These are phyloP conservation scores for Claviceps capensis DNA, from an alignment of 2,329 filamentous ascomycete genomes.

Conservation along the genomic window DNA sequence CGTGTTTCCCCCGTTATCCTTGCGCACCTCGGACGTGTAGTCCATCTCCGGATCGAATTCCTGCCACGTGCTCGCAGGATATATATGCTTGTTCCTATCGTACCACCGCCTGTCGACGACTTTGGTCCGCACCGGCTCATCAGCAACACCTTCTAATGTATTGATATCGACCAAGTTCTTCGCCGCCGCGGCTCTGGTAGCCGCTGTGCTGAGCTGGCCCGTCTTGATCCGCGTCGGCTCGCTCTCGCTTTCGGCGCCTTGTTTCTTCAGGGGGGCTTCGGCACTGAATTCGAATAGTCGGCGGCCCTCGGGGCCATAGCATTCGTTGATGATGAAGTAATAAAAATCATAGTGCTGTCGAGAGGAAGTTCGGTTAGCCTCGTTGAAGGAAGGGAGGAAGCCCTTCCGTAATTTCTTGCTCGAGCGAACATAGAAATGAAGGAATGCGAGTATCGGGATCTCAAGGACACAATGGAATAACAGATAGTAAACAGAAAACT, in stretches of 20 bases:
- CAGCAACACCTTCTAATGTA: slow-evolving; percentile 57
- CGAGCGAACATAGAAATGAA: too few species aligned
- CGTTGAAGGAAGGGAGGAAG: background rate
- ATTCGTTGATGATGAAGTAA: slow-evolving; percentile 88
- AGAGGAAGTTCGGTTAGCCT: background rate
- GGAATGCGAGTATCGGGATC: too few species aligned
- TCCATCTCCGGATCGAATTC: slow-evolving; percentile 86
- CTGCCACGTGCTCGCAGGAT: slow-evolving; percentile 89
- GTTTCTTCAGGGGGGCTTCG: slow-evolving; percentile 26
- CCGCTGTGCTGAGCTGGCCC: slow-evolving; percentile 17
- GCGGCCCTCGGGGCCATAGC: slow-evolving; percentile 54
- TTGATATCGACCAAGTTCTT: slow-evolving; percentile 31
- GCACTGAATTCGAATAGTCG: slow-evolving; percentile 64
- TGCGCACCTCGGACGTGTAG: slow-evolving; percentile 62
- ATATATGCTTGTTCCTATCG: slow-evolving; percentile 95
- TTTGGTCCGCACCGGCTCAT: slow-evolving; percentile 75
- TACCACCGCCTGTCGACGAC: slow-evolving; percentile 96
- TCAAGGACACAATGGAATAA: background rate
- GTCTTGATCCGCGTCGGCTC: slow-evolving; percentile 1
- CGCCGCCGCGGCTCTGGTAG: slow-evolving; percentile 24
- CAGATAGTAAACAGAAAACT: slow-evolving; percentile 23
- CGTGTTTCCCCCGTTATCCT: slow-evolving; percentile 78
- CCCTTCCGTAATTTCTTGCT: background rate
- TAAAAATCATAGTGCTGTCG: slow-evolving; percentile 89
- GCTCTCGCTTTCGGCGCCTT: background rate